Base-by-base conservation (phyloP, 495 filamentous ascomycete species). In the Hypoxylon lienhwacheense region DNA sequence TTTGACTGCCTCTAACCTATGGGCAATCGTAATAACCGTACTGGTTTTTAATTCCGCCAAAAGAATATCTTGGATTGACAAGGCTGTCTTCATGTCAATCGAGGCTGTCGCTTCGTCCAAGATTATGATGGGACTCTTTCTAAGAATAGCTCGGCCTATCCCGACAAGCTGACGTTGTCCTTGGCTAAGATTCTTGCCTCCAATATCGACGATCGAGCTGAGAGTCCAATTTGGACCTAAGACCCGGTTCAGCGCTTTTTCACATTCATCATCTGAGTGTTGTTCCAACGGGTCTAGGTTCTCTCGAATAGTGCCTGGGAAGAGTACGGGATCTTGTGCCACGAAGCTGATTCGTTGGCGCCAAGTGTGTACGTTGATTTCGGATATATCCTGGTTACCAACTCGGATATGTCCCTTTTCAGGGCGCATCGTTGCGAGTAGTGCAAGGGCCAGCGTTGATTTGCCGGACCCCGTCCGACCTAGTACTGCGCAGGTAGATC, bases 1-100 rank as follows among this genome's bases (percentile, higher is more conserved):
- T 67, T 79, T 79, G n/a, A 91, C 87, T 16, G 88, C 88, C 66
- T 91, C 88, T 17, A 88, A 63, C 33, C 88, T 82, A 77, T 95
- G 90, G 32, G 89, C 90, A 70, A 95, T 90, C 3, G 87, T 91
- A 39, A 95, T 84, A 10, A 95, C 89, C 2, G 90, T 95, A 54
- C 87, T 91, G 28, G 84, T 73, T 37, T 68, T 73, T 72, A 93
- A 73, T 73, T 92, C 89, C 58, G 88, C 84, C 22, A 85, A 70
- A 46, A 95, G 65, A 25, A 93, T 73, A 60, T 82, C 76, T 73
- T 95, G 89, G 36, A 93, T 89, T 46, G 84, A 76, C 59, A 81
- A 69, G n/a, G 87, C 86, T 1, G 87, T 93, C 65, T 85, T 82
- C 53, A 77, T 77, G 60, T 95, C 90, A 53, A 95, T 90, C 10